Conservation (phyloP, 148 eudicot species). For the Salicornia ramosissima region DNA sequence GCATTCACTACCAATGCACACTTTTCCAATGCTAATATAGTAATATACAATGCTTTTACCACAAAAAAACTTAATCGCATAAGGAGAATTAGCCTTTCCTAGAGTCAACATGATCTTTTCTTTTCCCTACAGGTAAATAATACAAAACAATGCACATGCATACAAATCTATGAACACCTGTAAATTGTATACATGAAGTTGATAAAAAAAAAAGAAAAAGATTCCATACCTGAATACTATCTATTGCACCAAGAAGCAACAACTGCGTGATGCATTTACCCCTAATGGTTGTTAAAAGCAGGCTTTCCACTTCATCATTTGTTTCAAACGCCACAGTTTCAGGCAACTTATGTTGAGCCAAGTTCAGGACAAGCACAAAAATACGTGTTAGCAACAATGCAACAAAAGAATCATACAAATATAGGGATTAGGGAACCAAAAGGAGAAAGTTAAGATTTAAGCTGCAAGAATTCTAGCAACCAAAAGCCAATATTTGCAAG, state of each 20-base stretch:
- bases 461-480: not conserved
- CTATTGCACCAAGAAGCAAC: constrained; percentile 78
- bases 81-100: not conserved
- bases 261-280: constrained; percentile 93
- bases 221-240: constrained; percentile 77
- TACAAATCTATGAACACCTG: not conserved
- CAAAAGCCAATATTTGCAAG: not conserved
- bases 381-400: not conserved
- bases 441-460: not conserved
- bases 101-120: not conserved
- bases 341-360: constrained; percentile 35
- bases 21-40: not conserved
- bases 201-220: not conserved
- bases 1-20: not conserved
- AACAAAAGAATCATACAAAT: not conserved
- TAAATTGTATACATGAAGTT: not conserved
- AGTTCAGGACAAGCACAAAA: constrained; percentile 16
- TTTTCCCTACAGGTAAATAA: not conserved
- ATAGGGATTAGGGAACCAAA: not conserved
- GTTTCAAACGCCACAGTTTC: constrained; percentile 51
- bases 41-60: not conserved
- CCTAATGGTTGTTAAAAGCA: constrained; percentile 60
- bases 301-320: constrained; percentile 67
- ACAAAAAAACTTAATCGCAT: not conserved
- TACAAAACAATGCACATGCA: not conserved